Evolutionary conservation across 2,329 filamentous ascomycete species (phyloP), one percentile per base, ranked within the genome.

Genomic region (Pseudovirgaria hyperparasitica): DNA sequence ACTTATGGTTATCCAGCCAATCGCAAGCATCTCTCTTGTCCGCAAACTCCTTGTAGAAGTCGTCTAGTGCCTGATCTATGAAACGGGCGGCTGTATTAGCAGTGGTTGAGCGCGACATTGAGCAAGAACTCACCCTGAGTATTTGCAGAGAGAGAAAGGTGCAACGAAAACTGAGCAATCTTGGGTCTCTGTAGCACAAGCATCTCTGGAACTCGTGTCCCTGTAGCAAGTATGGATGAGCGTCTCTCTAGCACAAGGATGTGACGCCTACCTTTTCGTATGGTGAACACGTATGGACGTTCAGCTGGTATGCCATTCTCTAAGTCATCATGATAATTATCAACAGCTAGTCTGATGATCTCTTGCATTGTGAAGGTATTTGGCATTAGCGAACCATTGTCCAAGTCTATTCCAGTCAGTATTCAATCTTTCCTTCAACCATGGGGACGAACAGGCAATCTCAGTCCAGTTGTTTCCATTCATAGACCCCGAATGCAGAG

Each of bases 341-440:
- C 30, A 13, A 17, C 28, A 6, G 20, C 24, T 22, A 21, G 29
- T 19, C 34, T 23, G 17, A 31, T 26, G 13, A 34, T 34, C 23
- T 34, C 32, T 26, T 34, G 31, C 28, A 36, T 36, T 19, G 19
- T 28, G 29, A 31, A 29, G 16, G 31, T 29, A 11, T 36, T 24
- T 27, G 31, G 31, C 28, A 29, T 29, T 19, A 34, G 32, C 18
- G 18, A 23, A n/a, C 23, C 32, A 18, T 20, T n/a, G 16, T 31
- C 10, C 22, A 22, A 26, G 29, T 10, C 32, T 31, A 17, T 16
- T 12, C 17, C 16, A n/a, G n/a, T n/a, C n/a, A n/a, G n/a, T n/a
- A 25, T 24, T 16, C 10, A 15, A 26, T 13, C 14, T 14, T 8
- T n/a, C 23, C 22, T 25, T 19, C n/a, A 25, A 27, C 31, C 23